Base-by-base conservation (phyloP, 2,329 filamentous ascomycete species). In the Neonectria magnoliae region DNA sequence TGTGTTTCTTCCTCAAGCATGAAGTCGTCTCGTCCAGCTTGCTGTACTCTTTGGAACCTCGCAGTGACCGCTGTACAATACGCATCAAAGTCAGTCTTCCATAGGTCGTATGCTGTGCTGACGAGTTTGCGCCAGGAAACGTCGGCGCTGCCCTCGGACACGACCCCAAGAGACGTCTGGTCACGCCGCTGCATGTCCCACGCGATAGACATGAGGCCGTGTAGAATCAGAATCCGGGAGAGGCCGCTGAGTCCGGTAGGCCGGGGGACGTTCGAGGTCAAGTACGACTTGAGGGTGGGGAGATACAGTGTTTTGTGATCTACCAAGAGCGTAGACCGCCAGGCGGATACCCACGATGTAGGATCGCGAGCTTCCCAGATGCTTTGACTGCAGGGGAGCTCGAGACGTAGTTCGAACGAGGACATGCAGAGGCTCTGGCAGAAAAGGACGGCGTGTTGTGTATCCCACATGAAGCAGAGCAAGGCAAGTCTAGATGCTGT, bases 371-470 rank as follows among this genome's bases (percentile, higher is more conserved):
- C 87, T 72, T 90, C 87, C 88, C 88, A 91, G 0, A 85, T 69
- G 0, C 79, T 73, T 54, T 87, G 81, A 44, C 83, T 80, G 69
- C 86, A 89, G 0, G 88, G 88, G 2, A 90, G 74, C 2, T 82
- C 80, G 0, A 87, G 82, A 1, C 86, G 82, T 1, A 91, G 80
- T 69, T 90, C 88, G 54, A 90, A 90, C 0, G 87, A 86, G 1
- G 87, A 90, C 87, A 90, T 90, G 75, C 88, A 90, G 0, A 90
- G 81, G 5, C 86, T 88, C 71, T 90, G 88, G n/a, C 86, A 89
- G 73, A 90, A 90, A 0, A 90, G 79, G 0, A 90, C 86, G 0
- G 88, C 87, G 64, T 90, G 87, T 59, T 90, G 87, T 0, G 87
- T 88, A 68, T 90, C 88, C 88, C 88, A 90, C 80, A 90, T 86